These are phyloP conservation scores for Anisodus acutangulus DNA, from an alignment of 257 asterid species.

Conservation along the genomic window DNA sequence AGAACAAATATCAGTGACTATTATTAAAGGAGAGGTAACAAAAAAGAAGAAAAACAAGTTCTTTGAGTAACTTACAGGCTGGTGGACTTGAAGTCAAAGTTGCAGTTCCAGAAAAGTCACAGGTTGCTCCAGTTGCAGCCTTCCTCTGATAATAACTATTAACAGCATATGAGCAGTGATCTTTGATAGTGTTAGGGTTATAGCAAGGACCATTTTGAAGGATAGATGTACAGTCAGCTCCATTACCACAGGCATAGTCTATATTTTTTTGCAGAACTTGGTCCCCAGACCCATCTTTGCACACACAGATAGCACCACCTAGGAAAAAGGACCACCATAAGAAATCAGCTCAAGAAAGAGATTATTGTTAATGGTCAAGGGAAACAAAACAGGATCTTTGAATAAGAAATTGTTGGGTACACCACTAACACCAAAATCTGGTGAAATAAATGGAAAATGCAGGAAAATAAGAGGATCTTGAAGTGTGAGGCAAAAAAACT, in stretches of 20 bases:
- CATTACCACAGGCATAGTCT: constrained; percentile 87
- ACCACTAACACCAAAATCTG: not conserved
- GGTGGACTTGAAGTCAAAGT: constrained; percentile 37
- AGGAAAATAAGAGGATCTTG: not conserved
- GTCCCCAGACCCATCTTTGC: constrained; percentile 57
- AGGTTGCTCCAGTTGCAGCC: constrained; percentile 51
- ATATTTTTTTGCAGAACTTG: constrained; percentile 59
- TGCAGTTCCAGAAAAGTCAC: constrained; percentile 75
- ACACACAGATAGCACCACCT: constrained; percentile 68
- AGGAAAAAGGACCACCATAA: not conserved
- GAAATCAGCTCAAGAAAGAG: constrained; percentile 37
- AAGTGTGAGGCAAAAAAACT: not conserved
- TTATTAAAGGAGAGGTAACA: not conserved
- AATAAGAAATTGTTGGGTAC: not conserved
- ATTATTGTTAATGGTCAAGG: not conserved
- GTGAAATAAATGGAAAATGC: not conserved
- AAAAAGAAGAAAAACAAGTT: not conserved
- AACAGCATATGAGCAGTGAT: constrained; percentile 88
- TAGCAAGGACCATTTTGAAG: constrained; percentile 65
- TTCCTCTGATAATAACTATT: constrained; percentile 83
- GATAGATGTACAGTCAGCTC: constrained; percentile 80
- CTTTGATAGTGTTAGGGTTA: constrained; percentile 72
- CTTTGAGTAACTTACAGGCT: constrained; percentile 49
- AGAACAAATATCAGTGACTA: constrained; percentile 1
- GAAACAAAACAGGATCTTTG: not conserved